Conservation (phyloP, 495 filamentous ascomycete genomes). For the Aspergillus panamensis region DNA sequence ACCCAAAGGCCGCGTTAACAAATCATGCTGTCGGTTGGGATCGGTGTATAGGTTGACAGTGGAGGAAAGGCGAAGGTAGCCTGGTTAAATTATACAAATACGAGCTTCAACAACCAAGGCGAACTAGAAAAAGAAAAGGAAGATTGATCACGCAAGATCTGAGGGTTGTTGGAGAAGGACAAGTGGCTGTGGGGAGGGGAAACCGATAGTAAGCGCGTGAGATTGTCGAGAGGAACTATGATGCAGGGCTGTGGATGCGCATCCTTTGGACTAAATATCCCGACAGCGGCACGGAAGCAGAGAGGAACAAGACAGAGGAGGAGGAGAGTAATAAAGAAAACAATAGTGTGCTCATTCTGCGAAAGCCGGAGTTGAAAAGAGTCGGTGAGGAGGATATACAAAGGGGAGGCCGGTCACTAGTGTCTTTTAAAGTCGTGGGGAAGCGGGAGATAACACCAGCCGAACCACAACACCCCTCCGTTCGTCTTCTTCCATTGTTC, state of each 20-base stretch:
- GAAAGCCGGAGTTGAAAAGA: conserved; percentile 12
- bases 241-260: neutral
- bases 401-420: conserved; percentile 8
- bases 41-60: conserved; percentile 1
- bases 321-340: neutral
- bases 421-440: conserved; percentile 8
- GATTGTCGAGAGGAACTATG: neutral
- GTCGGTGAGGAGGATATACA: conserved; percentile 22
- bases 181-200: conserved; percentile 11
- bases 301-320: neutral
- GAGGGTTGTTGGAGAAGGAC: conserved; percentile 1
- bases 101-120: neutral
- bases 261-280: neutral
- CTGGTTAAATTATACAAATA: neutral
- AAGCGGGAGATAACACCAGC: conserved; percentile 1
- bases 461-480: neutral
- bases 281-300: neutral
- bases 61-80: neutral
- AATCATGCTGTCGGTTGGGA: conserved; percentile 10
- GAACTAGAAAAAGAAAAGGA: neutral
- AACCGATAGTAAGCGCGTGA: conserved; percentile 22
- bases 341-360: conserved; percentile 1
- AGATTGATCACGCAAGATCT: conserved; percentile 7
- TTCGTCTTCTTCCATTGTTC: neutral
- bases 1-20: conserved; percentile 11